A percentile compares a stretch with the other conserved stretches of the same genome.
phyloP scores from a whole-genome alignment of 164 flowering plant species.

The Akebia trifoliata region DNA sequence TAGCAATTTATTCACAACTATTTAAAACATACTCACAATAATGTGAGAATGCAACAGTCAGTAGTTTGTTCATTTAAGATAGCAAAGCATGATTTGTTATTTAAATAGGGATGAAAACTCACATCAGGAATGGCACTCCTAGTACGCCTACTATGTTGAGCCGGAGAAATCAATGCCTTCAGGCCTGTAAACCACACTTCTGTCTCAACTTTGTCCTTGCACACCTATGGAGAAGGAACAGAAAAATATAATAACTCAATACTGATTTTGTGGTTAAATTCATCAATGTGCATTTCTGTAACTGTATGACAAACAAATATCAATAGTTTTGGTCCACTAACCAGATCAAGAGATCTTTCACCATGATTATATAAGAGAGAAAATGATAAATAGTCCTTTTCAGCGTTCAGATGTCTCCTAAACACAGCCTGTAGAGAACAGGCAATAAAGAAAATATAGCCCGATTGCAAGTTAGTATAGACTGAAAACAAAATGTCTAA shows the following conservation, averaged over 20 bases:
- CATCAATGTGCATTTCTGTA: neutral
- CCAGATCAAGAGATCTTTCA: constrained; percentile 91
- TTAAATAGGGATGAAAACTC: constrained; percentile 19
- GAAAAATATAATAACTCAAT: neutral
- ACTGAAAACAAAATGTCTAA: neutral
- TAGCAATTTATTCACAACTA: too few species aligned
- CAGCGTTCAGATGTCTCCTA: constrained; percentile 72
- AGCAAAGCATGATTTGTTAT: neutral
- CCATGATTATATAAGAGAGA: constrained; percentile 82
- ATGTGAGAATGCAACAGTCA: neutral
- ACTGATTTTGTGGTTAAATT: constrained; percentile 10
- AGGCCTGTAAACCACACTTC: constrained; percentile 84
- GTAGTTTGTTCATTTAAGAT: neutral
- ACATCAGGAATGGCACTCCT: constrained; percentile 60
- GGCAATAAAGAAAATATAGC: neutral
- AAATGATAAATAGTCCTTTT: constrained; percentile 88
- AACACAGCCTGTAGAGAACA: constrained; percentile 66
- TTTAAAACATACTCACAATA: too few species aligned
- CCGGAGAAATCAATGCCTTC: constrained; percentile 54
- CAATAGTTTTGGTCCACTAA: constrained; percentile 25
- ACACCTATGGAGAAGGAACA: constrained; percentile 39
- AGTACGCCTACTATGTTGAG: constrained; percentile 44
- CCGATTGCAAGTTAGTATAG: neutral
- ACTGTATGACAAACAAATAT: neutral
- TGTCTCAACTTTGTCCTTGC: constrained; percentile 84